Evolutionary conservation across 805 yeast genomes (phyloP).

Genomic region (Wickerhamomyces strasburgensis): DNA sequence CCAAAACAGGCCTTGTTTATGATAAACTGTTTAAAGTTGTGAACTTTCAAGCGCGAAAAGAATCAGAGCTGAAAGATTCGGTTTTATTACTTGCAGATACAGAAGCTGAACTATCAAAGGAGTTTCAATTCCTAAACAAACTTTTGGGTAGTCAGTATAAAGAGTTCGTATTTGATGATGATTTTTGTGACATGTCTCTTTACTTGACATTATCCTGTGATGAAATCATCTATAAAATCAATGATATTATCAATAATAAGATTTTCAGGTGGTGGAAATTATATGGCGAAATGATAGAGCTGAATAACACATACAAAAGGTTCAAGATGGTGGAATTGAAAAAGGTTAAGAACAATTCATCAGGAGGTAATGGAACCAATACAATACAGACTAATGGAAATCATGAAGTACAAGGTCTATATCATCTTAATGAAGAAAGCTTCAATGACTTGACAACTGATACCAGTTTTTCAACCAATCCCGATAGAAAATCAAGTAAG

Average conservation of each 20-base stretch:
- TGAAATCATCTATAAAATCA: slow-evolving; percentile 28
- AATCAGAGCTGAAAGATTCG: slow-evolving; percentile 18
- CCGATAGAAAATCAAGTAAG: slow-evolving; percentile 6
- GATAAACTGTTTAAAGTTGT: slow-evolving; percentile 34
- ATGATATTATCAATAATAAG: slow-evolving; percentile 29
- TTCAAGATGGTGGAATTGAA: slow-evolving; percentile 20
- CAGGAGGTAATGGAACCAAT: neutral
- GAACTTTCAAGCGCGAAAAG: slow-evolving; percentile 24
- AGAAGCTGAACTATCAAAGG: slow-evolving; percentile 6
- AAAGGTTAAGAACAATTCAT: slow-evolving; percentile 7
- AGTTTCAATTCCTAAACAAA: slow-evolving; percentile 17
- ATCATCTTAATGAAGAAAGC: slow-evolving; percentile 23
- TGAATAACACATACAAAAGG: slow-evolving; percentile 30
- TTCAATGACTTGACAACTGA: slow-evolving; percentile 20
- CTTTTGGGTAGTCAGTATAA: slow-evolving; percentile 10
- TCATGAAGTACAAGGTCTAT: slow-evolving; percentile 18
- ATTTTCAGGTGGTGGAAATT: slow-evolving; percentile 42
- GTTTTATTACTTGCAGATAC: slow-evolving; percentile 8
- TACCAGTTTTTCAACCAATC: slow-evolving; percentile 15
- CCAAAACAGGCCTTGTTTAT: slow-evolving; percentile 25
- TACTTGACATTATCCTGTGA: slow-evolving; percentile 20
- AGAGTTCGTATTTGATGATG: slow-evolving; percentile 21
- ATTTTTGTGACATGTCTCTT: slow-evolving; percentile 14
- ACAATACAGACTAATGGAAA: neutral
- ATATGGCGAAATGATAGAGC: slow-evolving; percentile 35